phyloP scores from a whole-genome alignment of 495 filamentous ascomycete genomes.

The Hypoxylon trugodes region DNA sequence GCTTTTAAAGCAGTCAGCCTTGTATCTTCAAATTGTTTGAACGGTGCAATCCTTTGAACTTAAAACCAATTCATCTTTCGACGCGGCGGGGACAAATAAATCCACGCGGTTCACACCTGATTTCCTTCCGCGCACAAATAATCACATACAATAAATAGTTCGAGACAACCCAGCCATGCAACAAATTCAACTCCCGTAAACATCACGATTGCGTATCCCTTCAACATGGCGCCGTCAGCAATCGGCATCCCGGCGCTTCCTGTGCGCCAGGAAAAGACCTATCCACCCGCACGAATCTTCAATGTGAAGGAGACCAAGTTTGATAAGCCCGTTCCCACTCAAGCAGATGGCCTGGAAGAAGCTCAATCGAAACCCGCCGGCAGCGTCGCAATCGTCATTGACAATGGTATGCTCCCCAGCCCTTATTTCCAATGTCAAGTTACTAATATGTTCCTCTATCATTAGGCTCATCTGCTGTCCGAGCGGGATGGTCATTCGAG shows the following conservation, averaged over 20 bases:
- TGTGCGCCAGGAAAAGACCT: conserved; percentile 48
- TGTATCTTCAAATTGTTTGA: conserved; percentile 6
- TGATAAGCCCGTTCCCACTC: conserved; percentile 72
- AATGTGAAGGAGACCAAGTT: conserved; percentile 78
- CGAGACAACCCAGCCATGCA: conserved; percentile 22
- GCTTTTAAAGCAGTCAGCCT: conserved; percentile 37
- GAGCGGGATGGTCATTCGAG: conserved; percentile 96
- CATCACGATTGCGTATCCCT: conserved; percentile 8
- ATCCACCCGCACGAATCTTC: conserved; percentile 56
- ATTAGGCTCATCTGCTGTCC: conserved; percentile 82
- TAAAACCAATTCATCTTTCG: conserved; percentile 3
- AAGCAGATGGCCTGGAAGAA: conserved; percentile 70
- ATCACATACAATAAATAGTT: neutral
- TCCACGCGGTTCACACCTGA: neutral
- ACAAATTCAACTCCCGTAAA: conserved; percentile 16
- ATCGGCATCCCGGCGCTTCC: conserved; percentile 47
- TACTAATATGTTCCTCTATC: conserved; percentile 23
- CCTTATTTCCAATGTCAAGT: neutral
- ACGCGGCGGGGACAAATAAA: neutral
- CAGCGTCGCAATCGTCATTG: conserved; percentile 86
- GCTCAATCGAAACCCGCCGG: conserved; percentile 60
- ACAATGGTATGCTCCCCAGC: conserved; percentile 76
- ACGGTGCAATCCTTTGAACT: neutral
- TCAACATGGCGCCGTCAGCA: conserved; percentile 55
- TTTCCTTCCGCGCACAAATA: neutral